These are phyloP conservation scores for Emericellopsis terricola DNA, from an alignment of 495 filamentous ascomycete species.

Conservation along the genomic window DNA sequence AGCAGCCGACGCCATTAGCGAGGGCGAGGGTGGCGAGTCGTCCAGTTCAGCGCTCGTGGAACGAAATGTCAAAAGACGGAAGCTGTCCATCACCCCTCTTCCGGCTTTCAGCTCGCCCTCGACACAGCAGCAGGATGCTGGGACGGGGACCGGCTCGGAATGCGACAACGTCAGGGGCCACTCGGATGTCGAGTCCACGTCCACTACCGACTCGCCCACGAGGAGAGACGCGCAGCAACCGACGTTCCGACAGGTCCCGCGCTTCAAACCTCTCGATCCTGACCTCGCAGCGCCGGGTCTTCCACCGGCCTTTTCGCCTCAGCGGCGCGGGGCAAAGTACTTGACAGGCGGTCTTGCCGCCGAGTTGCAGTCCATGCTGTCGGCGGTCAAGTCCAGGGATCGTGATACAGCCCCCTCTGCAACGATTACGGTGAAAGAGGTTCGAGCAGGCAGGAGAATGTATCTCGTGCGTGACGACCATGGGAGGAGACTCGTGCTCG, in stretches of 20 bases:
- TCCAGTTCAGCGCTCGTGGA: too few species aligned
- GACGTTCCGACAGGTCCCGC: slow-evolving; percentile 17
- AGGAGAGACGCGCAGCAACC: slow-evolving; percentile 8
- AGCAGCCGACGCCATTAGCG: not conserved
- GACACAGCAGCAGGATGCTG: not conserved
- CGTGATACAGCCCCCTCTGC: slow-evolving; percentile 1
- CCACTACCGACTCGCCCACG: too few species aligned
- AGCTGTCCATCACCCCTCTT: not conserved
- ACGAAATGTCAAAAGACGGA: slow-evolving; percentile 1
- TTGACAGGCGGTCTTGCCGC: slow-evolving; percentile 22
- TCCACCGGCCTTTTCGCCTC: slow-evolving; percentile 24
- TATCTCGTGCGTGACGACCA: slow-evolving; percentile 6
- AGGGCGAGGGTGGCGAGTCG: slow-evolving; percentile 1
- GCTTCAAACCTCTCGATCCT: slow-evolving; percentile 16
- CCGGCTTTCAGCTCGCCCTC: not conserved
- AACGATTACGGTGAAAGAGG: slow-evolving; percentile 10
- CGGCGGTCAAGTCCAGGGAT: slow-evolving; percentile 19
- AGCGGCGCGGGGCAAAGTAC: slow-evolving; percentile 18
- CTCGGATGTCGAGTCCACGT: not conserved
- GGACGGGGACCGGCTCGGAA: slow-evolving; percentile 4
- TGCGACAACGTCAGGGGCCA: not conserved
- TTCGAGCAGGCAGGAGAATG: slow-evolving; percentile 4
- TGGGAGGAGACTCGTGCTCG: slow-evolving; percentile 13
- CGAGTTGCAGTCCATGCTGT: slow-evolving; percentile 26
- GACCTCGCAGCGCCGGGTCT: slow-evolving; percentile 6